Percentiles rank a stretch among this genome's conserved stretches.
phyloP scores from a whole-genome alignment of 345 rosid genomes.

The Camelina laxa region DNA sequence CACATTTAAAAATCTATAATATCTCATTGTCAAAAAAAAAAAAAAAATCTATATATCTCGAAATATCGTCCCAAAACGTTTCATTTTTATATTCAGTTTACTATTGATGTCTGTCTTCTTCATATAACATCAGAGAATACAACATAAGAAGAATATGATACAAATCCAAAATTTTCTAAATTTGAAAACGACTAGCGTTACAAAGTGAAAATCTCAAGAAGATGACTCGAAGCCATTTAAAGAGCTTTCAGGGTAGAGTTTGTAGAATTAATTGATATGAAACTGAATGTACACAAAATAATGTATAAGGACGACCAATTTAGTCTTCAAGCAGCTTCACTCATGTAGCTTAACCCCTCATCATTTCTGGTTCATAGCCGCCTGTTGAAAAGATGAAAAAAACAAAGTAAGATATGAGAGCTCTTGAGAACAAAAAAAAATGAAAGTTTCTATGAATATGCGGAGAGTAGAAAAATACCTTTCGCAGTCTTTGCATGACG shows the following conservation, averaged over 20 bases:
- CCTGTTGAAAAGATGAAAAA: conserved; percentile 24
- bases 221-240: neutral
- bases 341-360: conserved; percentile 13
- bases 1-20: no score
- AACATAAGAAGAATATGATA: neutral
- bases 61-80: neutral
- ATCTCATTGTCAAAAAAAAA: no score
- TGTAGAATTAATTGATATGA: conserved; percentile 15
- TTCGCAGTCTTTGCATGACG: conserved; percentile 64
- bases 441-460: neutral
- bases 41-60: neutral
- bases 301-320: neutral
- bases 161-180: neutral
- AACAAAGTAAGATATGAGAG: neutral
- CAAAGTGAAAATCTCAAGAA: neutral
- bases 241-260: neutral
- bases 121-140: neutral
- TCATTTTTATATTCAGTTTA: neutral
- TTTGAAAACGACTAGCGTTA: neutral
- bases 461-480: conserved; percentile 47
- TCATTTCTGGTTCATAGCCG: conserved; percentile 43
- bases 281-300: neutral
- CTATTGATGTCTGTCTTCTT: neutral
- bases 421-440: neutral
- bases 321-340: conserved; percentile 15